Evolutionary conservation across 495 filamentous ascomycete species (phyloP), one percentile per base, ranked within the genome.

Genomic region (Penicillium nucicola): DNA sequence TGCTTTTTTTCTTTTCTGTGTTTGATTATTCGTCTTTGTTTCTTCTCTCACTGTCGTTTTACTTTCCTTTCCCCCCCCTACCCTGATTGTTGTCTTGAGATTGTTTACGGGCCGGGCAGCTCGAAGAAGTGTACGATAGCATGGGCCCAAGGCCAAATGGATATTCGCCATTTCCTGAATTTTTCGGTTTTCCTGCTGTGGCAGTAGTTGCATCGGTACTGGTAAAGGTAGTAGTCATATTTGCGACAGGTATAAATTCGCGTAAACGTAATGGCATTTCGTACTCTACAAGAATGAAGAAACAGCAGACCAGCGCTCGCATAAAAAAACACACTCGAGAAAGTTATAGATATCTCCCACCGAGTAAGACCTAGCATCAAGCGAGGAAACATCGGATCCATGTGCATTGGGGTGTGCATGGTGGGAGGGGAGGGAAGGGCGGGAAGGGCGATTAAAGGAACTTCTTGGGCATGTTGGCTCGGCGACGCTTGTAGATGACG

Each of bases 381-480:
- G 25, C 5, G 4, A 6, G 5, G 25, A 9, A 9, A 28, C 7
- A 1, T 28, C 25, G 25, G 25, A 28, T 28, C 25, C 25, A 28
- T 9, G 7, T 8, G 25, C 7, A 36, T 30, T 19, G 32, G 23
- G 28, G 23, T 28, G 7, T 8, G 25, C 25, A 28, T 28, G 25
- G 25, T 28, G 25, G 39, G 2, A 36, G 19, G 8, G 44, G 9
- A 19, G 33, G 33, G 2, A 36, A 28, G 8, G 44, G 9, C 18
- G 33, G 33, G 25, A 28, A n/a, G 28, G 10, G 8, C 5, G 20
- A 53, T 65, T 76, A 98, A 56, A 98, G 70, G 68, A 90, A 98
- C 67, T 98, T 98, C 83, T 97, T 97, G 28, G 91, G 89, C 61
- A 80, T 78, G 52, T 78, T 81, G 11, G 78, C 75, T 69, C 87